Percentiles rank a stretch among this genome's conserved stretches.
These are phyloP conservation scores for Termitomyces sp. DNA, from an alignment of 768 basidiomycete species.

Conservation along the genomic window DNA sequence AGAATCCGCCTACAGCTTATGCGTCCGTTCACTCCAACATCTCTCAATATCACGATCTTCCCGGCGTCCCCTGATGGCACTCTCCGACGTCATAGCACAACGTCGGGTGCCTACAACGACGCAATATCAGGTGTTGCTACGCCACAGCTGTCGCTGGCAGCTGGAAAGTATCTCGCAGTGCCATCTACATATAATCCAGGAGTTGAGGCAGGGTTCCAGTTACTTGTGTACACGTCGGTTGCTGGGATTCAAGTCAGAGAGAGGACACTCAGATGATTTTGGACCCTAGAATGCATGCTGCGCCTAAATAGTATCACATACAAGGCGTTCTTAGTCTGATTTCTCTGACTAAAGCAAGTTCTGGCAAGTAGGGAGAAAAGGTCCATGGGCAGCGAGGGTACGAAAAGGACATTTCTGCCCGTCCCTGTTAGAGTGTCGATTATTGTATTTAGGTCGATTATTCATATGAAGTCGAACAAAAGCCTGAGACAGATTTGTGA, in stretches of 20 bases:
- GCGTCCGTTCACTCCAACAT: constrained; percentile 35
- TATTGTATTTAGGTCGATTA: too few species aligned
- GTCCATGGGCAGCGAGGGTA: too few species aligned
- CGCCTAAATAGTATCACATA: background rate
- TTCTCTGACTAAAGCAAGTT: too few species aligned
- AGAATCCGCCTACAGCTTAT: constrained; percentile 72
- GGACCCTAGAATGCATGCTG: background rate
- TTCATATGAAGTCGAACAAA: too few species aligned
- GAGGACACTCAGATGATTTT: background rate
- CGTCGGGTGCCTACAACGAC: constrained; percentile 82
- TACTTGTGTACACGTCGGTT: constrained; percentile 56
- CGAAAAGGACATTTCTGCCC: too few species aligned
- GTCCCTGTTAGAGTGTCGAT: too few species aligned
- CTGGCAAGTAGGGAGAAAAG: too few species aligned
- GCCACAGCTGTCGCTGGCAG: constrained; percentile 42
- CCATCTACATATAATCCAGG: constrained; percentile 73
- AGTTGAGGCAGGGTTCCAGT: constrained; percentile 49
- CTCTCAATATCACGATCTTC: constrained; percentile 63
- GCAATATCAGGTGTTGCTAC: constrained; percentile 68
- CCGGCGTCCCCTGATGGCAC: constrained; percentile 26
- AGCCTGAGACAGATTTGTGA: too few species aligned
- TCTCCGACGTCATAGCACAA: constrained; percentile 44
- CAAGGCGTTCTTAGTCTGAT: too few species aligned
- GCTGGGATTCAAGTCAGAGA: constrained; percentile 20
- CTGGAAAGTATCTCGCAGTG: constrained; percentile 69